A percentile compares a stretch with the other conserved stretches of the same genome.
Evolutionary conservation across 257 asterid genomes (phyloP).

Genomic region (Ligustrum vulgare): DNA sequence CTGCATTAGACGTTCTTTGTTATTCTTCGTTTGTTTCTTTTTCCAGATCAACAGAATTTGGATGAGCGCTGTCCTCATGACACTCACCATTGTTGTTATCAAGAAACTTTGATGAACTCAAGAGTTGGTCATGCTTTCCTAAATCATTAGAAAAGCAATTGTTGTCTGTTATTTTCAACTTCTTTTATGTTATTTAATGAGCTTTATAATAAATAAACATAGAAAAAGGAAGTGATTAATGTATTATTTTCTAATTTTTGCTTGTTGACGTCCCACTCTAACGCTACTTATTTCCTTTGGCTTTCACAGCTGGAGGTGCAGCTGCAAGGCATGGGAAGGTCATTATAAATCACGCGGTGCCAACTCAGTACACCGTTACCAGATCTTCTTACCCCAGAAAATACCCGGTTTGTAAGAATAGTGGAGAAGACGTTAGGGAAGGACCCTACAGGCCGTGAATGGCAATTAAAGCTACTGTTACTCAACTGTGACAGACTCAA

Average conservation of each 20-base stretch:
- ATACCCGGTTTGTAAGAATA: neutral
- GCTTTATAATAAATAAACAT: neutral
- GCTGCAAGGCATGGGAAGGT: constrained; percentile 83
- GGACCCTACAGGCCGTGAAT: constrained; percentile 29
- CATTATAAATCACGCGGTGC: constrained; percentile 54
- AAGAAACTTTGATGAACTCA: neutral
- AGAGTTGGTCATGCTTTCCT: neutral
- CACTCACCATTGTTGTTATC: neutral
- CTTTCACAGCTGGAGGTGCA: constrained; percentile 52
- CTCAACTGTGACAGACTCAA: neutral
- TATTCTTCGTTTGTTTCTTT: neutral
- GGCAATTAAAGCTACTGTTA: neutral
- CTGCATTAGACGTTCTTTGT: neutral
- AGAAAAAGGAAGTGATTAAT: neutral
- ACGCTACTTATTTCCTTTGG: neutral
- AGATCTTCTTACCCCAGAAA: constrained; percentile 40
- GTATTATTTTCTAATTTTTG: neutral
- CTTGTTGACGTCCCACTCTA: neutral
- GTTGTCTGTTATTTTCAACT: neutral
- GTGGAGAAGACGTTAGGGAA: constrained; percentile 29
- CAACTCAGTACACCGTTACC: constrained; percentile 59
- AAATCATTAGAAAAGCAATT: neutral
- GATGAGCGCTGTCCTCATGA: neutral
- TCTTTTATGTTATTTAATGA: neutral
- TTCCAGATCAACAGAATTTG: too few species aligned